A percentile compares a stretch with the other conserved stretches of the same genome.
Evolutionary conservation across 2,329 filamentous ascomycete genomes (phyloP).

Genomic region (Trichocomaceae sp.): DNA sequence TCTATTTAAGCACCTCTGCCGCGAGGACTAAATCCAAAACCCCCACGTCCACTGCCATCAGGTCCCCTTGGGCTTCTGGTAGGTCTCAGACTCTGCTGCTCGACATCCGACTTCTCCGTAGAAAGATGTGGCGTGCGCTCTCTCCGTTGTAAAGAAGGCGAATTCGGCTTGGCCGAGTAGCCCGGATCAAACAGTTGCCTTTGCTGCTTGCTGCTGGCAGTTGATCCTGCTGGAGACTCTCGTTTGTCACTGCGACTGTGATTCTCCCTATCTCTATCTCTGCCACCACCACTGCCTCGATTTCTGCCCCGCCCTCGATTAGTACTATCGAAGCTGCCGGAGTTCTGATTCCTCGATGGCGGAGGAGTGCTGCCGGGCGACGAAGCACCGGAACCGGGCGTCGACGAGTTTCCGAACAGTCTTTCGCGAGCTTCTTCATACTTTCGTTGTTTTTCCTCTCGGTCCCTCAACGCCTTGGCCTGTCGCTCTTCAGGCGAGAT

Average conservation of each 20-base stretch:
- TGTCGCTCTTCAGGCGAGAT: slow-evolving; percentile 70
- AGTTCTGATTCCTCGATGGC: slow-evolving; percentile 37
- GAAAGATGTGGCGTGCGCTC: slow-evolving; percentile 27
- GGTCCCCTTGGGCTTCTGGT: slow-evolving; percentile 72
- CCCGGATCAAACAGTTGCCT: slow-evolving; percentile 71
- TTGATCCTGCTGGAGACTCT: slow-evolving; percentile 29
- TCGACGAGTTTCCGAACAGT: slow-evolving; percentile 62
- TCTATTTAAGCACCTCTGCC: slow-evolving; percentile 40
- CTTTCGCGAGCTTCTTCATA: slow-evolving; percentile 86
- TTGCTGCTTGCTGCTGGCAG: slow-evolving; percentile 26
- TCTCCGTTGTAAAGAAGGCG: slow-evolving; percentile 41
- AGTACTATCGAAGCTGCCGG: slow-evolving; percentile 25
- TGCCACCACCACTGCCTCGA: slow-evolving; percentile 41
- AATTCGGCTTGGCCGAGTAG: slow-evolving; percentile 59
- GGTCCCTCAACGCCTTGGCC: slow-evolving; percentile 68
- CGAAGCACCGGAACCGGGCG: slow-evolving; percentile 48
- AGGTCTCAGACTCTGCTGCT: slow-evolving; percentile 36
- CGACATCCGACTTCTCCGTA: slow-evolving; percentile 35
- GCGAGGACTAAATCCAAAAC: slow-evolving; percentile 66
- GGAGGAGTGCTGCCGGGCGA: slow-evolving; percentile 56
- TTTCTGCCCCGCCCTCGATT: slow-evolving; percentile 41
- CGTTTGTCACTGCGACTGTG: slow-evolving; percentile 26
- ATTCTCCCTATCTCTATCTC: slow-evolving; percentile 16
- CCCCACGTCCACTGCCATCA: slow-evolving; percentile 66
- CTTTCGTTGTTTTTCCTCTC: slow-evolving; percentile 81